phyloP scores from a whole-genome alignment of 2,329 filamentous ascomycete species.

The Sclerotinia glacialis region DNA sequence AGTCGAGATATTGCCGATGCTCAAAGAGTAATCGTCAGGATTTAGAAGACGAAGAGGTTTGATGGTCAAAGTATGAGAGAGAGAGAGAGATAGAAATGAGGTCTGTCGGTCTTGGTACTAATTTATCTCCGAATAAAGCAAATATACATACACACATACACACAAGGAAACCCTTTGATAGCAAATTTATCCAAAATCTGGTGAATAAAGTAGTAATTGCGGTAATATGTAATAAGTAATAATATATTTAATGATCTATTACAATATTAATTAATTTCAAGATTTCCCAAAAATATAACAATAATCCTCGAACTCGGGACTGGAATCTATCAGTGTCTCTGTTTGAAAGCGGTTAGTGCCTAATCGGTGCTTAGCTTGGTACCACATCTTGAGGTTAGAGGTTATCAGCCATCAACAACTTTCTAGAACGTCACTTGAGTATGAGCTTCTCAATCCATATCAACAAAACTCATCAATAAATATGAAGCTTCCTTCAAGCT shows the following conservation, averaged over 20 bases:
- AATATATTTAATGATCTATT: not conserved
- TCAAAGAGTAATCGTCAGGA: not conserved
- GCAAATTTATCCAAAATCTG: not conserved
- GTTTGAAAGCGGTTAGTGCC: conserved; percentile 12
- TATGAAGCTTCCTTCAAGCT: conserved; percentile 45
- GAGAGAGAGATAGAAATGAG: not conserved
- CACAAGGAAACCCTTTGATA: conserved; percentile 6
- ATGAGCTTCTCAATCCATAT: conserved; percentile 29
- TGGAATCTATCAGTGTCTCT: not conserved
- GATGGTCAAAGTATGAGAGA: conserved; percentile 1
- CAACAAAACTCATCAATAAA: conserved; percentile 27
- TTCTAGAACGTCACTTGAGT: conserved; percentile 13
- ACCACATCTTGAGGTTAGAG: conserved; percentile 4
- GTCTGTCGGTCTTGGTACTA: conserved; percentile 6
- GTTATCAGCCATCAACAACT: conserved; percentile 16
- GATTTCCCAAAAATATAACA: not conserved
- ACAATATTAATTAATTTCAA: not conserved
- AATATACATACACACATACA: not conserved
- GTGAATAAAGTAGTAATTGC: no score
- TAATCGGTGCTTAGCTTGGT: conserved; percentile 11
- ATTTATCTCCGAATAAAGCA: conserved; percentile 21
- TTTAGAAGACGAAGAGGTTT: not conserved
- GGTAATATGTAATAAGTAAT: not conserved
- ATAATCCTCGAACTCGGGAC: not conserved
- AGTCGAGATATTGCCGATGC: not conserved